Conservation (phyloP, 768 basidiomycete genomes). For the Termitomyces sp. region DNA sequence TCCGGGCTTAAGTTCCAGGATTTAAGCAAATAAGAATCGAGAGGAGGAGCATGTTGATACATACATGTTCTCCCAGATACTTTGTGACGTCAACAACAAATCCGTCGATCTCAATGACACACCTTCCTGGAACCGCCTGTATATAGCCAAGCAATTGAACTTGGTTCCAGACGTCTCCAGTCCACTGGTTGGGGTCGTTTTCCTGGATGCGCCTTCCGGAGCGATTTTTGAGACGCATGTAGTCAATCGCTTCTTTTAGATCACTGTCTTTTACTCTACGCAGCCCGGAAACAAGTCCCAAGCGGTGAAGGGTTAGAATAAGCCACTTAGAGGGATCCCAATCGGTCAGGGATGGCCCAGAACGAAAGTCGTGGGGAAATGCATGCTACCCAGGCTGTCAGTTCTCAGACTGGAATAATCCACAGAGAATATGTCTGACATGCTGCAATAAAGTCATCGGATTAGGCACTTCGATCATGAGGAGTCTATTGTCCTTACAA, state of each 20-base stretch:
- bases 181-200: background rate
- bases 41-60: slow-evolving; percentile 20
- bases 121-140: slow-evolving; percentile 26
- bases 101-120: slow-evolving; percentile 54
- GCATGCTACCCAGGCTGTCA: slow-evolving; percentile 44
- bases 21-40: background rate
- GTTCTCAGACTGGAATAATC: slow-evolving; percentile 13
- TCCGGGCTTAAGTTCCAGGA: background rate
- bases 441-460: background rate
- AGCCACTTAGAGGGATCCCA: slow-evolving; percentile 87
- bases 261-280: background rate
- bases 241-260: background rate
- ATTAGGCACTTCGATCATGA: background rate
- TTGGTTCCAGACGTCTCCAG: slow-evolving; percentile 30
- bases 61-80: slow-evolving; percentile 65
- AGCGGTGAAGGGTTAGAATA: slow-evolving; percentile 45
- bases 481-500: background rate
- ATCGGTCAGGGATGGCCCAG: slow-evolving; percentile 51
- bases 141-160: slow-evolving; percentile 29
- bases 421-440: background rate
- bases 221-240: background rate
- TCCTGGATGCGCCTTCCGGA: background rate
- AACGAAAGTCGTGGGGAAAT: slow-evolving; percentile 76
- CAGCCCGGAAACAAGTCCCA: slow-evolving; percentile 44
- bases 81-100: slow-evolving; percentile 56